phyloP scores from a whole-genome alignment of 306 rosid species.

The Clitoria ternatea region DNA sequence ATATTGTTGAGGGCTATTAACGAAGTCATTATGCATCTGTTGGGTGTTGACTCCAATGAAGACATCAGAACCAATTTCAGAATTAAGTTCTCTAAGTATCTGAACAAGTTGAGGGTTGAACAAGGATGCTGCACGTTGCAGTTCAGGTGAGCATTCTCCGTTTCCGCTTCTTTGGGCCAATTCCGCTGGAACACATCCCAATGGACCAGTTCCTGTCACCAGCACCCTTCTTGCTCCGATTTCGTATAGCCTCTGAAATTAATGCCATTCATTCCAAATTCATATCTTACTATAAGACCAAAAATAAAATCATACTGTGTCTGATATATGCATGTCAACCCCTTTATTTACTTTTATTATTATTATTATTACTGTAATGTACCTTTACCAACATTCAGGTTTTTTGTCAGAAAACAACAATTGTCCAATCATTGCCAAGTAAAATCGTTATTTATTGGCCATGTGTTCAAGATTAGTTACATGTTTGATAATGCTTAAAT shows the following conservation, averaged over 20 bases:
- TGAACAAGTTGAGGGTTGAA: constrained; percentile 67
- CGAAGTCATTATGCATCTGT: constrained; percentile 35
- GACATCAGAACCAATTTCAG: constrained; percentile 46
- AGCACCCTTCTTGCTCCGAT: constrained; percentile 66
- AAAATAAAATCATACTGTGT: too few relatives aligned
- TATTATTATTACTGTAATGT: too few relatives aligned
- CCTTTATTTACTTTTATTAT: too few relatives aligned
- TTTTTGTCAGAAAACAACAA: too few relatives aligned
- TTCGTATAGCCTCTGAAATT: constrained; percentile 42
- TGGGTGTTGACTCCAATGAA: constrained; percentile 57
- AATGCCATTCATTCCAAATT: constrained; percentile 4
- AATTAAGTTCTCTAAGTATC: constrained; percentile 40
- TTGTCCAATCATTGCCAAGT: too few relatives aligned
- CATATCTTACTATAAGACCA: too few relatives aligned
- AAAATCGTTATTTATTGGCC: too few relatives aligned
- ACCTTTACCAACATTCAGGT: too few relatives aligned
- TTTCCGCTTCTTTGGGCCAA: constrained; percentile 48
- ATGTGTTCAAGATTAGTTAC: too few relatives aligned
- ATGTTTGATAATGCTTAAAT: too few relatives aligned
- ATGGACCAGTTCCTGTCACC: constrained; percentile 86
- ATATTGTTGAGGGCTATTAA: constrained; percentile 40
- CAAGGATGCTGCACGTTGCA: constrained; percentile 54
- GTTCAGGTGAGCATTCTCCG: constrained; percentile 51
- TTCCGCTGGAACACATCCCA: constrained; percentile 91
- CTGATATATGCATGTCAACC: too few relatives aligned